These are phyloP conservation scores for Rubia tinctorum DNA, from an alignment of 305 asterid genomes.

Conservation along the genomic window DNA sequence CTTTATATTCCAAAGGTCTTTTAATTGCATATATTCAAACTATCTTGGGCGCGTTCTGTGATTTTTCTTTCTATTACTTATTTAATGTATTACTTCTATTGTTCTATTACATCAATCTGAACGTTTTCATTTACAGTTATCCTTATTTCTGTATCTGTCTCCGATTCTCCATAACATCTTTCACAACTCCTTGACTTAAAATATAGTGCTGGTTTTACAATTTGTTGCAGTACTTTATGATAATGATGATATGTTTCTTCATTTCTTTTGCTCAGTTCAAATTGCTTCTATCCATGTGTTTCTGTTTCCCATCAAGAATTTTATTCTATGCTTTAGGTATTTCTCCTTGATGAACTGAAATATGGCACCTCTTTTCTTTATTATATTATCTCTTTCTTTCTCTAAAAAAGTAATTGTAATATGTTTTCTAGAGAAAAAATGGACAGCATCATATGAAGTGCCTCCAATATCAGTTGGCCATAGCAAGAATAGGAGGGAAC, in stretches of 20 bases:
- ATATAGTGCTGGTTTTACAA: no score
- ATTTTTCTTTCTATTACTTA: no score
- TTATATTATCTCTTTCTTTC: not conserved
- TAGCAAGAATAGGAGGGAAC: constrained; percentile 7
- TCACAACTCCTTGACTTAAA: no score
- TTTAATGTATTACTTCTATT: not conserved
- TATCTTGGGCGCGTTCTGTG: no score
- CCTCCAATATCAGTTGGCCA: constrained; percentile 14
- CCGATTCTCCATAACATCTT: not conserved
- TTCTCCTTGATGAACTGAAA: no score
- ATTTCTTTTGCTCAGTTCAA: no score
- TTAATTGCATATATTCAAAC: not conserved
- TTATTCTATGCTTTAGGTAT: no score
- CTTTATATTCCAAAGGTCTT: not conserved
- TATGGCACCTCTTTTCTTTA: not conserved
- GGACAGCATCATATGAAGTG: constrained; percentile 41
- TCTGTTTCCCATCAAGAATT: not conserved
- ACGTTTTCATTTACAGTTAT: not conserved
- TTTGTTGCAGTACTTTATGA: no score
- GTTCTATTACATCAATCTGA: no score
- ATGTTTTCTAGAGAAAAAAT: constrained; percentile 34
- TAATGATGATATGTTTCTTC: no score
- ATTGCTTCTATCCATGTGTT: no score
- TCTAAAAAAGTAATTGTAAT: not conserved
- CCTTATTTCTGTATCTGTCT: not conserved